Evolutionary conservation across 106 monocot species (phyloP).

Genomic region (Allium fistulosum): DNA sequence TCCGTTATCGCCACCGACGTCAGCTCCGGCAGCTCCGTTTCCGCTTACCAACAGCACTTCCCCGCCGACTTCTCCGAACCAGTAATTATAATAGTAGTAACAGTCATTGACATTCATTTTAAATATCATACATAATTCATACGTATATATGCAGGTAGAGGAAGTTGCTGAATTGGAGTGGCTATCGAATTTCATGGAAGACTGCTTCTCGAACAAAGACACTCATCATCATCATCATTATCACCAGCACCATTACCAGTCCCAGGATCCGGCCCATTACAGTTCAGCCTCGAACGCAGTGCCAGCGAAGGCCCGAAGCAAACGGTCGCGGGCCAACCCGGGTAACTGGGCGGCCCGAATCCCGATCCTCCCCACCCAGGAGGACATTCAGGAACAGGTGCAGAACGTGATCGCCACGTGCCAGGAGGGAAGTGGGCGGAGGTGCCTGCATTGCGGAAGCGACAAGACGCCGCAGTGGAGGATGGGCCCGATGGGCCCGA

Average conservation of each 20-base stretch:
- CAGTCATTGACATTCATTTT: background rate
- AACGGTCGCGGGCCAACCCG: conserved; percentile 5
- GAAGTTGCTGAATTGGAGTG: conserved; percentile 14
- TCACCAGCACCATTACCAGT: background rate
- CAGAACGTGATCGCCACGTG: background rate
- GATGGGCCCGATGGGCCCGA: conserved; percentile 56
- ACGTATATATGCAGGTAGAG: conserved; percentile 2
- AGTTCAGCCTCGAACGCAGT: background rate
- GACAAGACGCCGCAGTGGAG: conserved; percentile 66
- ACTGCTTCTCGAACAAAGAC: conserved; percentile 14
- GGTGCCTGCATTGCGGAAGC: conserved; percentile 38
- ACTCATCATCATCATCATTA: background rate
- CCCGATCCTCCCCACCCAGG: background rate
- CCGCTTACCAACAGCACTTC: conserved; percentile 3
- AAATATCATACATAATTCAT: background rate
- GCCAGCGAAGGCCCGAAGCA: conserved; percentile 8
- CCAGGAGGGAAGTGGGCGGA: background rate
- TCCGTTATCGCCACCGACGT: background rate
- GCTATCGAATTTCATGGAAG: conserved; percentile 19
- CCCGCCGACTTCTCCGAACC: conserved; percentile 2
- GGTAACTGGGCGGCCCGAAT: conserved; percentile 7
- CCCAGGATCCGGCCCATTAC: background rate
- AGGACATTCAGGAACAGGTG: background rate
- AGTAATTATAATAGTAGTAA: background rate
- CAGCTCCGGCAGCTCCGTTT: background rate